phyloP scores from a whole-genome alignment of 345 rosid genomes.

The Turritis glabra region DNA sequence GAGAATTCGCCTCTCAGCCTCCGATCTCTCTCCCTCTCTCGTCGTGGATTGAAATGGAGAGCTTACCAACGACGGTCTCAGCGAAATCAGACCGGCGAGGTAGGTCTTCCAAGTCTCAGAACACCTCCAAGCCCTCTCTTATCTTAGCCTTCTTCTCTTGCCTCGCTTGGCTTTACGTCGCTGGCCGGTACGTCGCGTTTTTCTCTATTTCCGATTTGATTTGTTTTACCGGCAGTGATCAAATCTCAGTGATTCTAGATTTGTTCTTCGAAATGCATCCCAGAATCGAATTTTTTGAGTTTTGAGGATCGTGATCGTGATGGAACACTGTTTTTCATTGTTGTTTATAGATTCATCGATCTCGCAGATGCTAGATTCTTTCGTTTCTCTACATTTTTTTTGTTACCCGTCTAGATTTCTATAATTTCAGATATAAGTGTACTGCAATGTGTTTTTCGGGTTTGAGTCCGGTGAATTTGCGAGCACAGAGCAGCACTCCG shows the following conservation, averaged over 20 bases:
- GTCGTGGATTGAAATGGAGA: slow-evolving; percentile 51
- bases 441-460: not conserved
- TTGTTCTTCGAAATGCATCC: not conserved
- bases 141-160: slow-evolving; percentile 81
- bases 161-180: slow-evolving; percentile 94
- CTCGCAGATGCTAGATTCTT: slow-evolving; percentile 8
- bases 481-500: too few relatives aligned
- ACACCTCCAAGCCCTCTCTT: slow-evolving; percentile 71
- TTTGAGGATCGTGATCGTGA: not conserved
- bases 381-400: not conserved
- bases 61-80: slow-evolving; percentile 55
- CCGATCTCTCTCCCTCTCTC: slow-evolving; percentile 23
- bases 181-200: slow-evolving; percentile 62
- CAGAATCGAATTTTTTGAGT: not conserved
- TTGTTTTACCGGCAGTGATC: not conserved
- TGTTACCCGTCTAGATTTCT: not conserved
- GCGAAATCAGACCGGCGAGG: slow-evolving; percentile 63
- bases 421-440: not conserved
- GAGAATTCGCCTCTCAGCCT: not conserved
- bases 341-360: slow-evolving; percentile 9
- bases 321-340: not conserved
- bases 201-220: not conserved
- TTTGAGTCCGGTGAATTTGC: too few relatives aligned
- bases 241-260: slow-evolving; percentile 15
- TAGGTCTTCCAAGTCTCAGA: slow-evolving; percentile 73